These are phyloP conservation scores for Mycena indigotica DNA, from an alignment of 768 basidiomycete species.

Conservation along the genomic window DNA sequence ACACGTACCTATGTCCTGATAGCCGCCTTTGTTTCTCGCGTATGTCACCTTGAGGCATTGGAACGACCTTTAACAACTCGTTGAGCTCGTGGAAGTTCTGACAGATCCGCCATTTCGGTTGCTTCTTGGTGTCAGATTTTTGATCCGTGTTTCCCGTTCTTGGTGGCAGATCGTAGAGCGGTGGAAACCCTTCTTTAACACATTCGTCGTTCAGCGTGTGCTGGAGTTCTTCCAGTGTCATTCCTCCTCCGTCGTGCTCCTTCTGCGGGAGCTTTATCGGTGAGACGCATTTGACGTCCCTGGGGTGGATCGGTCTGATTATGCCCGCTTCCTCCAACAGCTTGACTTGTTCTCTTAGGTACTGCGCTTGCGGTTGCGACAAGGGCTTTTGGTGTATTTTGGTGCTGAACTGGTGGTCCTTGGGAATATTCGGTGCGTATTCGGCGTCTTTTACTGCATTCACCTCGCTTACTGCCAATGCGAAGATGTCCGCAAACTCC, in stretches of 20 bases:
- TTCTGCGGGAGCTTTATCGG: slow-evolving; percentile 38
- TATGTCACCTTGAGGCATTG: slow-evolving; percentile 40
- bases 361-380: slow-evolving; percentile 32
- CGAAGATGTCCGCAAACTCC: slow-evolving; percentile 41
- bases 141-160: too few species aligned
- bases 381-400: slow-evolving; percentile 33
- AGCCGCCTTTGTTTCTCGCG: slow-evolving; percentile 37
- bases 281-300: slow-evolving; percentile 35
- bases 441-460: slow-evolving; percentile 27
- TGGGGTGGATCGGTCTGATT: slow-evolving; percentile 27
- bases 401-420: slow-evolving; percentile 27
- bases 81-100: slow-evolving; percentile 41
- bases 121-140: slow-evolving; percentile 9
- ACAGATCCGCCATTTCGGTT: slow-evolving; percentile 40
- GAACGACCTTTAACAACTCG: slow-evolving; percentile 27
- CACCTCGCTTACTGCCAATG: slow-evolving; percentile 41
- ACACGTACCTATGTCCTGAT: slow-evolving; percentile 35
- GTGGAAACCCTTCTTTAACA: slow-evolving; percentile 24
- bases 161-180: slow-evolving; percentile 24
- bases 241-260: slow-evolving; percentile 24
- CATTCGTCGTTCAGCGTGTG: slow-evolving; percentile 37
- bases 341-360: slow-evolving; percentile 32
- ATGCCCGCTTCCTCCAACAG: slow-evolving; percentile 38
- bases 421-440: slow-evolving; percentile 36
- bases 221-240: slow-evolving; percentile 35